These are phyloP conservation scores for Cercospora berteroae DNA, from an alignment of 2,329 filamentous ascomycete genomes.

Conservation along the genomic window DNA sequence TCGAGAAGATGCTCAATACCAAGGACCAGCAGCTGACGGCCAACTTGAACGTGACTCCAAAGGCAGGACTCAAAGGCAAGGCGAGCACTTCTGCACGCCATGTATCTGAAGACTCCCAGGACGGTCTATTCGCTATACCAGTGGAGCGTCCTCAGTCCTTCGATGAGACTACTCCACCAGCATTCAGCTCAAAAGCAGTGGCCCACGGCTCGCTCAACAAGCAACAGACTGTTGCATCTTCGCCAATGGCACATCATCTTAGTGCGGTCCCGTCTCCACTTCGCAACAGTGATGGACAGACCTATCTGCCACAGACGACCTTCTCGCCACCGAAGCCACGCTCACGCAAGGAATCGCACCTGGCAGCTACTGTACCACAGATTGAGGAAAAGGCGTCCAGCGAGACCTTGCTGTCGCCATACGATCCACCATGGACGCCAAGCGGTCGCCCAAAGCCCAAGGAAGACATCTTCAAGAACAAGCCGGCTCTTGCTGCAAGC, in stretches of 20 bases:
- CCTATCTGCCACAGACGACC: slow-evolving; percentile 21
- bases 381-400: slow-evolving; percentile 9
- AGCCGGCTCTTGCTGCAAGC: slow-evolving; percentile 6
- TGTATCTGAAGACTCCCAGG: slow-evolving; percentile 8
- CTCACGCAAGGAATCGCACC: slow-evolving; percentile 12
- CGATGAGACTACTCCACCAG: background rate
- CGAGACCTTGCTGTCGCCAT: slow-evolving; percentile 6
- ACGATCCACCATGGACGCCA: slow-evolving; percentile 16
- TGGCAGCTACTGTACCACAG: background rate
- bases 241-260: slow-evolving; percentile 26
- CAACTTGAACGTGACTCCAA: background rate
- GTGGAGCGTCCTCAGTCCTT: slow-evolving; percentile 1
- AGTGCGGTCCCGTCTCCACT: slow-evolving; percentile 35
- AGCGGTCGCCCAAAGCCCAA: slow-evolving; percentile 14
- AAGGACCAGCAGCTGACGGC: background rate
- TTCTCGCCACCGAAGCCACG: slow-evolving; percentile 22
- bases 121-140: slow-evolving; percentile 19
- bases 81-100: background rate
- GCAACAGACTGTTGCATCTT: background rate
- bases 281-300: slow-evolving; percentile 15
- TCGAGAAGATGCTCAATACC: slow-evolving; percentile 6
- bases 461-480: slow-evolving; percentile 21
- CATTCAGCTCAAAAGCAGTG: background rate
- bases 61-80: background rate
- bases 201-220: background rate